Base-by-base conservation (phyloP, 495 filamentous ascomycete genomes). In the Sordaria brevicollis region DNA sequence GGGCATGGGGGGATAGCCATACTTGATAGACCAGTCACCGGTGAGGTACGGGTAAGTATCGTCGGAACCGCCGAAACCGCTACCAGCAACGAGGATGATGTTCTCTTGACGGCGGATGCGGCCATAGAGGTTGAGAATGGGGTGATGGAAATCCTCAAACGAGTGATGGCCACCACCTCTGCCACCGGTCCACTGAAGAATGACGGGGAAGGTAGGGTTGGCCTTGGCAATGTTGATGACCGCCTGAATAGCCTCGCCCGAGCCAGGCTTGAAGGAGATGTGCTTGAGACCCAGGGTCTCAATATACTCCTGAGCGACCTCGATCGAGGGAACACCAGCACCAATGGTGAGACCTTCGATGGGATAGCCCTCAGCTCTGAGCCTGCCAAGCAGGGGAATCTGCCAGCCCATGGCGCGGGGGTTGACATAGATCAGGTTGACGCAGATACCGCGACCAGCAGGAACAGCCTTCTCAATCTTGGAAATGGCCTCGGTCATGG, bases 341-440 rank as follows among this genome's bases (percentile, higher is more conserved):
- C 94, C 94, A 70, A 97, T 97, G 13, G 94, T 95, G 39, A 99
- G 84, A 75, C 95, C 95, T 74, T 98, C 93, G 70, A 99, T 92
- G 5, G 95, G 95, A 37, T 96, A 89, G 72, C 95, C 95, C 68
- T 96, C 92, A 15, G 91, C 86, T 62, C 94, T 88, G 43, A 99
- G 85, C 70, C 91, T 88, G 65, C 88, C 91, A 71, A 99, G 88
- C 34, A 99, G 83, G 62, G 95, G 94, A 65, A 98, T 96, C 79
- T 99, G 95, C 95, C 95, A 99, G 34, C 84, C 91, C 94, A 99
- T 99, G 36, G 94, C 93, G 67, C 91, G 88, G 17, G 95, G 95
- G 76, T 94, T 96, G 76, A 97, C 95, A 75, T 99, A 99, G 76
- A 99, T 99, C 69, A 99, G 78, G 77, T 99, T 99, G 74, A 97